Evolutionary conservation across 2,329 filamentous ascomycete species (phyloP).

Genomic region (Paracorniculantispora psalliotae): DNA sequence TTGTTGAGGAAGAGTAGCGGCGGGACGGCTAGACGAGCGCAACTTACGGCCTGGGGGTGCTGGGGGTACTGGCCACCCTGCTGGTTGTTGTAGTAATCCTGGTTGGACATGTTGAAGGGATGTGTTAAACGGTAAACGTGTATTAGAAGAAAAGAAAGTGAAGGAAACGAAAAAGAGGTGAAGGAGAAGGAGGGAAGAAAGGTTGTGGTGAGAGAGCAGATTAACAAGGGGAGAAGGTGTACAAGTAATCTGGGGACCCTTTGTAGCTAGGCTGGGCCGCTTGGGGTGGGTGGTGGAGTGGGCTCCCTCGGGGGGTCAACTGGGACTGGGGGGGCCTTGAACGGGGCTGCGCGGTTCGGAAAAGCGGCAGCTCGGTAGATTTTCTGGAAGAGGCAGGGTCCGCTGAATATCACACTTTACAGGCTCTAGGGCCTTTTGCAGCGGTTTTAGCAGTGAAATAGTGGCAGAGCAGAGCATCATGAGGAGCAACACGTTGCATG

Average conservation of each 20-base stretch:
- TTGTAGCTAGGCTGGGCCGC: not conserved
- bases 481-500: no score
- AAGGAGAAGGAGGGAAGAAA: not conserved
- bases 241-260: conserved; percentile 4
- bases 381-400: not conserved
- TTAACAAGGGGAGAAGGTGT: conserved; percentile 4
- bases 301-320: no score
- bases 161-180: not conserved
- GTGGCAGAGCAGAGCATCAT: no score
- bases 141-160: not conserved
- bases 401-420: not conserved
- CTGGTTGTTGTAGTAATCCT: conserved; percentile 37
- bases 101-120: conserved; percentile 31
- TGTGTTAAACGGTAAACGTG: not conserved
- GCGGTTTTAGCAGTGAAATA: not conserved
- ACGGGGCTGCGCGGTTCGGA: conserved; percentile 9
- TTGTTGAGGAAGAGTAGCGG: not conserved
- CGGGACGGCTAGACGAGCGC: not conserved
- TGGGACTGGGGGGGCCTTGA: no score
- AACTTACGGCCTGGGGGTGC: conserved; percentile 36
- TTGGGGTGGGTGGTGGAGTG: no score
- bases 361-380: conserved; percentile 9
- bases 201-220: not conserved
- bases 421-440: not conserved
- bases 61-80: conserved; percentile 24